phyloP scores from a whole-genome alignment of 768 basidiomycete species.

The Mrakia blollopis region DNA sequence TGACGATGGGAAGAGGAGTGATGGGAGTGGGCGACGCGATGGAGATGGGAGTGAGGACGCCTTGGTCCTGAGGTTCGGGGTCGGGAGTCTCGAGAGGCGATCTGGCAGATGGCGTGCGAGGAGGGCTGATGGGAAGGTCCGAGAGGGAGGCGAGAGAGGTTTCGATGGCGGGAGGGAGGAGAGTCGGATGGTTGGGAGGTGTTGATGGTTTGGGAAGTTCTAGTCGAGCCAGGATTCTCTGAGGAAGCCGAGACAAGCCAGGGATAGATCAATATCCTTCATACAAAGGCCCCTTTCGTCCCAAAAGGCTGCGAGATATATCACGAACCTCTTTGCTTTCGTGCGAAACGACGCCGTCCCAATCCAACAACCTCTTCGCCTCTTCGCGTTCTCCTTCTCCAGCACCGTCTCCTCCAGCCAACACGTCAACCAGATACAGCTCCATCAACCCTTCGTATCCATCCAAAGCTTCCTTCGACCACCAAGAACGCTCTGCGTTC shows the following conservation, averaged over 20 bases:
- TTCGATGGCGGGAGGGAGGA: not conserved
- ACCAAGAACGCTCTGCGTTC: not conserved
- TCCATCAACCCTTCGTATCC: slow-evolving; percentile 15
- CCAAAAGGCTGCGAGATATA: not conserved
- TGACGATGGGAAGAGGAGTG: not conserved
- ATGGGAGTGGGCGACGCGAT: not conserved
- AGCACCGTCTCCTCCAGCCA: not conserved
- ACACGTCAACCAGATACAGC: slow-evolving; percentile 14
- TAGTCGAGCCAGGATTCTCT: slow-evolving; percentile 6
- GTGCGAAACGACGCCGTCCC: slow-evolving; percentile 2
- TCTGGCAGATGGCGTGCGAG: not conserved
- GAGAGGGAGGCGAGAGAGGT: not conserved
- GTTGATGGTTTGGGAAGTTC: not conserved
- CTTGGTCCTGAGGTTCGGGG: not conserved
- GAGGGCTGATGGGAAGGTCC: not conserved
- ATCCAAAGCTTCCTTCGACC: slow-evolving; percentile 6
- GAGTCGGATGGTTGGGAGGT: not conserved
- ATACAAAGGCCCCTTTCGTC: not conserved
- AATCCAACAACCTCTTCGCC: slow-evolving; percentile 12
- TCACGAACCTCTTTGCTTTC: not conserved
- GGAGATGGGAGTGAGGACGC: not conserved
- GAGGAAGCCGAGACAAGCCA: not conserved
- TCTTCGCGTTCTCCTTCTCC: slow-evolving; percentile 10
- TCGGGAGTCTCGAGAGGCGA: not conserved
- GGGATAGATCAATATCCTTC: not conserved